Evolutionary conservation across 2,329 filamentous ascomycete genomes (phyloP), one percentile per base, ranked within the genome.

Genomic region (Stagonosporopsis rhizophila): DNA sequence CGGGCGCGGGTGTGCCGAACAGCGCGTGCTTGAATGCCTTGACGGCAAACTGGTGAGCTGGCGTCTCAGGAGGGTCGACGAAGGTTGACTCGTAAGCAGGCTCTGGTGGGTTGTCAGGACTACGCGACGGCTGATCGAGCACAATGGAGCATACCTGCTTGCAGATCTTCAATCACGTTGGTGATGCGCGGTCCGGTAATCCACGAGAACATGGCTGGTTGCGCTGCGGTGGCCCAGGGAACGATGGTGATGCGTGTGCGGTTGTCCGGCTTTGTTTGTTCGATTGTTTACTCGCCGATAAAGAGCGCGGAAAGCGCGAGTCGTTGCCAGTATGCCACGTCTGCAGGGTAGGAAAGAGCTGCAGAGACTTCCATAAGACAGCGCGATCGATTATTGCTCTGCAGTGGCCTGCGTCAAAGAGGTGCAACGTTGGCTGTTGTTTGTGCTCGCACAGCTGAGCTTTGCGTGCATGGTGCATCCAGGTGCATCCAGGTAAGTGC

Each of bases 21-120:
- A 89, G 75, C 39, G 85, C 84, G 58, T 86, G 85, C 66, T 85
- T 87, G 74, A 89, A 87, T 15, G 87, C 87, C 66, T 87, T 86
- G 52, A 87, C 83, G 17, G 86, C 86, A 70, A 89, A 89, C 20
- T 88, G 80, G 42, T 86, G 86, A 42, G 86, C 87, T 8, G 87
- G 87, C 1, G 87, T 89, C 62, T 87, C 85, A 45, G 85, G 86
- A 6, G 82, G 77, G 38, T 87, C 85, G 56, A 82, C 68, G 56
- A 78, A 75, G 38, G 75, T 77, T n/a, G 75, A 77, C 40, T 78
- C 70, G 54, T 71, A 69, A 19, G 66, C 67, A 49, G 64, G 64
- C 60, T 75, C 72, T 74, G 39, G 11, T 14, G 12, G 28, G 19
- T 14, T 27, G 49, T 73, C 42, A 70, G 66, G 34, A 44, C 9